Evolutionary conservation across 2,329 filamentous ascomycete species (phyloP).

Genomic region (Colletotrichum salicis): DNA sequence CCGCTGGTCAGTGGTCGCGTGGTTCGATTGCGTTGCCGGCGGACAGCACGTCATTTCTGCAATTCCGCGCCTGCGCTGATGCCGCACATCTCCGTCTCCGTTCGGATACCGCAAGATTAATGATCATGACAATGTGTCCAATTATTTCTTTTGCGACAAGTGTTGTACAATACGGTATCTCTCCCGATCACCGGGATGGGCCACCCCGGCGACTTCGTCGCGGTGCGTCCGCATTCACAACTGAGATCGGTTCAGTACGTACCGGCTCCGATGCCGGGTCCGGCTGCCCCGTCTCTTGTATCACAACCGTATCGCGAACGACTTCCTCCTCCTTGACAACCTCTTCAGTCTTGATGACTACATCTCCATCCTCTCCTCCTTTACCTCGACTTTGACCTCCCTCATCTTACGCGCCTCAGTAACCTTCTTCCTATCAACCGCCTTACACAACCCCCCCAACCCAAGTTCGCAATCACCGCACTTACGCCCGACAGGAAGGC

Average conservation of each 20-base stretch:
- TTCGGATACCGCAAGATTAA: not conserved
- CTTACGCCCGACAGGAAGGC: constrained; percentile 79
- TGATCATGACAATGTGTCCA: not conserved
- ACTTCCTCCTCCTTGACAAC: constrained; percentile 46
- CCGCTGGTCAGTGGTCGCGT: not conserved
- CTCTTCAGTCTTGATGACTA: constrained; percentile 36
- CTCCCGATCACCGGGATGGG: not conserved
- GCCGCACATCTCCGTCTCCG: not conserved
- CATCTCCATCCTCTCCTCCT: constrained; percentile 39
- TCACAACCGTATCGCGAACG: constrained; percentile 35
- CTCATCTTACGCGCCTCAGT: constrained; percentile 64
- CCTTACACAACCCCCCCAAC: constrained; percentile 78
- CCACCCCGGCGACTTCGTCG: not conserved
- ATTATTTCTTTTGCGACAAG: not conserved
- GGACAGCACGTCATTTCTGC: not conserved
- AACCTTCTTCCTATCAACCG: constrained; percentile 74
- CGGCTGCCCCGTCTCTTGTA: not conserved
- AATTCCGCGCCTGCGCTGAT: constrained; percentile 1
- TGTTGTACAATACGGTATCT: not conserved
- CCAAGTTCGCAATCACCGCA: constrained; percentile 91
- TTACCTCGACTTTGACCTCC: constrained; percentile 42
- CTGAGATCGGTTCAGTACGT: not conserved
- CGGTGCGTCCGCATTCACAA: not conserved
- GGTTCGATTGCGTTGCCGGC: constrained; percentile 24
- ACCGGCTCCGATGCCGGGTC: not conserved